phyloP scores from a whole-genome alignment of 768 basidiomycete genomes.

The Myochromella boudieri region DNA sequence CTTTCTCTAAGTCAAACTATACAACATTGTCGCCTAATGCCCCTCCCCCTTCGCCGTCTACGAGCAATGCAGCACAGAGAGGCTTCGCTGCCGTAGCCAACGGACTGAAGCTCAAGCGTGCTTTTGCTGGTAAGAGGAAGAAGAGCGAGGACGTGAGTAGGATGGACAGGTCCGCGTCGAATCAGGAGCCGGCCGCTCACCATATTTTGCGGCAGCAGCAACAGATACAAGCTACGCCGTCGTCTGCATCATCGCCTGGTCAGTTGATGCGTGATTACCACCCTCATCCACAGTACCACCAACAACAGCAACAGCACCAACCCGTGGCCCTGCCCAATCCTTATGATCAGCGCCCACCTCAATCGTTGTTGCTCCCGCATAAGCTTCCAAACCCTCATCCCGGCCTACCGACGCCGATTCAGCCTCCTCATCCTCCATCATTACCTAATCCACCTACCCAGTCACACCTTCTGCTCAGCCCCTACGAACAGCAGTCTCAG shows the following conservation, averaged over 20 bases:
- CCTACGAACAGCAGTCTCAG: too few relatives aligned
- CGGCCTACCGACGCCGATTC: too few relatives aligned
- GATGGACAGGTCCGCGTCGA: constrained; percentile 15
- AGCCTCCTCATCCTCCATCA: too few relatives aligned
- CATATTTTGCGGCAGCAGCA: constrained; percentile 7
- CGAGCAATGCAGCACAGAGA: constrained; percentile 27
- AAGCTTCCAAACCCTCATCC: too few relatives aligned
- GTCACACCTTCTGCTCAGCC: too few relatives aligned
- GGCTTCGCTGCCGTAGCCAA: constrained; percentile 39
- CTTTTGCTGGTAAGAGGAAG: constrained; percentile 55
- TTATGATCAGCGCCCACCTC: too few relatives aligned
- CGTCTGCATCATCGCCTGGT: constrained; percentile 24
- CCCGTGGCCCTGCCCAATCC: too few relatives aligned
- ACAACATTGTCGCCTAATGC: constrained; percentile 16
- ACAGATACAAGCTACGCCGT: constrained; percentile 23
- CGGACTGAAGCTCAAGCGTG: constrained; percentile 57
- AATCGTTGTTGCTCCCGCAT: too few relatives aligned
- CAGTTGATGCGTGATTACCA: constrained; percentile 17
- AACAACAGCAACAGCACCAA: too few relatives aligned
- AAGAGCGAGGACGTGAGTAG: constrained; percentile 48
- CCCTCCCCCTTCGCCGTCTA: constrained; percentile 21
- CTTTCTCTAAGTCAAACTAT: constrained; percentile 26
- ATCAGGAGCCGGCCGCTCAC: neutral
- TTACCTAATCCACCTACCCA: too few relatives aligned
- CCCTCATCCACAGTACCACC: too few relatives aligned